A percentile compares a stretch with the other conserved stretches of the same genome.
Evolutionary conservation across 257 asterid genomes (phyloP).

Genomic region (Jacaranda copaia): DNA sequence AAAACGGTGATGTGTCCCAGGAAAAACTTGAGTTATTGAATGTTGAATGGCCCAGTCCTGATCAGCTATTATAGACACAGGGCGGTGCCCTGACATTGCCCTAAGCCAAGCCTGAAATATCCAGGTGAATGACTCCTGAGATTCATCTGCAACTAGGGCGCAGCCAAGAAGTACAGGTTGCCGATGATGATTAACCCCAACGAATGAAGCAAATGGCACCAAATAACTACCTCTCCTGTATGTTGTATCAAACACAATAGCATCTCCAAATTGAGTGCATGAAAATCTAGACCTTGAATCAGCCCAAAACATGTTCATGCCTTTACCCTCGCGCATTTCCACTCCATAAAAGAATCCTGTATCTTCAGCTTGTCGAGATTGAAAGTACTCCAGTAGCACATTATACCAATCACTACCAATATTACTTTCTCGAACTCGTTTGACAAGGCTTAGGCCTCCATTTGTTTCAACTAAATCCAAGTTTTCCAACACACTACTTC

Average conservation of each 20-base stretch:
- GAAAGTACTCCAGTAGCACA: conserved; percentile 84
- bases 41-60: conserved; percentile 70
- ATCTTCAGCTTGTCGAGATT: conserved; percentile 84
- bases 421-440: conserved; percentile 58
- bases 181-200: conserved; percentile 92
- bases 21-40: conserved; percentile 75
- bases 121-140: conserved; percentile 94
- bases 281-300: conserved; percentile 86
- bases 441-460: conserved; percentile 84
- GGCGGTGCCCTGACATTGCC: conserved; percentile 83
- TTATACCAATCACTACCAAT: conserved; percentile 71
- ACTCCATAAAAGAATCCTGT: conserved; percentile 90
- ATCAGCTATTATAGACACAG: conserved; percentile 86
- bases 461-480: conserved; percentile 87
- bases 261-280: conserved; percentile 90
- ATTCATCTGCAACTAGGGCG: conserved; percentile 86
- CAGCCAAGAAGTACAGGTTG: conserved; percentile 96
- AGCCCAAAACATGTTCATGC: conserved; percentile 82
- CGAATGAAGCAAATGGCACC: conserved; percentile 81
- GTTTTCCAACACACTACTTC: conserved; percentile 67
- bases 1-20: conserved; percentile 82
- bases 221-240: conserved; percentile 67
- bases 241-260: conserved; percentile 76
- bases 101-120: conserved; percentile 77
- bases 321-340: conserved; percentile 78